A percentile compares a stretch with the other conserved stretches of the same genome.
These are phyloP conservation scores for Kodamaea laetipori DNA, from an alignment of 805 yeast genomes.

Conservation along the genomic window DNA sequence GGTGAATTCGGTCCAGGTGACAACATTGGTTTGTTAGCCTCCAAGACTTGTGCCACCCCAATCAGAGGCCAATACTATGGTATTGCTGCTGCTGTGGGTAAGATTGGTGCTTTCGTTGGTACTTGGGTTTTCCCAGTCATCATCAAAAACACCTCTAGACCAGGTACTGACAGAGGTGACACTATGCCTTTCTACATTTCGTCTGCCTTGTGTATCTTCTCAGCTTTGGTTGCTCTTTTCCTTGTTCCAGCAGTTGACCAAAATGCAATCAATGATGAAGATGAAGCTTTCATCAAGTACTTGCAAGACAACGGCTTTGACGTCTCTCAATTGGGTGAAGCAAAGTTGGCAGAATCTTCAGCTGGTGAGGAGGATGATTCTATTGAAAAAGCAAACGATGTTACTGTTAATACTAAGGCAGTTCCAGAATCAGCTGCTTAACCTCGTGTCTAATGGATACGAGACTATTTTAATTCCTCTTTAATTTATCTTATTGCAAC, in stretches of 20 bases:
- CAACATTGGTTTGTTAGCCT: slow-evolving; percentile 83
- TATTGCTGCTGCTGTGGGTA: slow-evolving; percentile 88
- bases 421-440: not conserved
- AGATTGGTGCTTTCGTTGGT: slow-evolving; percentile 91
- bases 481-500: not conserved
- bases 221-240: slow-evolving; percentile 69
- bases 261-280: slow-evolving; percentile 79
- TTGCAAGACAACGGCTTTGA: slow-evolving; percentile 72
- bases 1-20: slow-evolving; percentile 97
- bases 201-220: slow-evolving; percentile 70
- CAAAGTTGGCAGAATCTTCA: slow-evolving; percentile 9
- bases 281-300: slow-evolving; percentile 66
- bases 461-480: not conserved
- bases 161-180: slow-evolving; percentile 60
- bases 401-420: not conserved
- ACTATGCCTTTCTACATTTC: slow-evolving; percentile 83
- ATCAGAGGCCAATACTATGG: slow-evolving; percentile 91
- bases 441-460: not conserved
- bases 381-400: slow-evolving; percentile 2
- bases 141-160: slow-evolving; percentile 49
- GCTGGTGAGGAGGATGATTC: slow-evolving; percentile 6
- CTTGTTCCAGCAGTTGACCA: slow-evolving; percentile 82
- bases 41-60: slow-evolving; percentile 84
- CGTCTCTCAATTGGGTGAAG: slow-evolving; percentile 54
- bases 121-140: slow-evolving; percentile 86